A percentile compares a stretch with the other conserved stretches of the same genome.
phyloP scores from a whole-genome alignment of 495 filamentous ascomycete species.

The Neurospora sp. region DNA sequence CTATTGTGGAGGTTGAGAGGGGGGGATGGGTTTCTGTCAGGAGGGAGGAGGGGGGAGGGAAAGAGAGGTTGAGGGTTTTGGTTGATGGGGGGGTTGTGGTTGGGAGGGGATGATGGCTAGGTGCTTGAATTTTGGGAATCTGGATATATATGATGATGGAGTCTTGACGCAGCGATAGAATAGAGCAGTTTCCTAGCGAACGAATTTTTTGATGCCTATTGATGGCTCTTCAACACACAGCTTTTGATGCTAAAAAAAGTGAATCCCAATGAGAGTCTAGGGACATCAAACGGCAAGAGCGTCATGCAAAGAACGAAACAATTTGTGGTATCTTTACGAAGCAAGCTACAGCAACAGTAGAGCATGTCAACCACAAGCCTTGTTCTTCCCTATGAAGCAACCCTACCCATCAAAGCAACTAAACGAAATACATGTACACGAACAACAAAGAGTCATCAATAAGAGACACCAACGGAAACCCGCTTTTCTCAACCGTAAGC shows the following conservation, averaged over 20 bases:
- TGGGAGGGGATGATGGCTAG: neutral
- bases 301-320: neutral
- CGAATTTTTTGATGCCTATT: neutral
- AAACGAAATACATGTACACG: neutral
- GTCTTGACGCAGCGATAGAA: neutral
- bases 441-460: neutral
- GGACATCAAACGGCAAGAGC: neutral
- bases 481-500: neutral
- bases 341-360: neutral
- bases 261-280: neutral
- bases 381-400: neutral
- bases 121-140: neutral
- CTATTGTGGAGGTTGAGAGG: conserved; percentile 59
- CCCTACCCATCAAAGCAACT: neutral
- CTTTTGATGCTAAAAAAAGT: neutral
- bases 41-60: conserved; percentile 11
- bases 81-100: conserved; percentile 12
- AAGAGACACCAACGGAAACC: neutral
- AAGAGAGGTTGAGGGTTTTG: conserved; percentile 23
- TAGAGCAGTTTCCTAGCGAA: neutral
- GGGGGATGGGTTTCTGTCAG: conserved; percentile 61
- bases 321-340: neutral
- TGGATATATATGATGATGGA: neutral
- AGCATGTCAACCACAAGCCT: neutral
- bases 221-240: neutral